Base-by-base conservation (phyloP, 805 yeast genomes). In the Starmerella ratchasimensis region DNA sequence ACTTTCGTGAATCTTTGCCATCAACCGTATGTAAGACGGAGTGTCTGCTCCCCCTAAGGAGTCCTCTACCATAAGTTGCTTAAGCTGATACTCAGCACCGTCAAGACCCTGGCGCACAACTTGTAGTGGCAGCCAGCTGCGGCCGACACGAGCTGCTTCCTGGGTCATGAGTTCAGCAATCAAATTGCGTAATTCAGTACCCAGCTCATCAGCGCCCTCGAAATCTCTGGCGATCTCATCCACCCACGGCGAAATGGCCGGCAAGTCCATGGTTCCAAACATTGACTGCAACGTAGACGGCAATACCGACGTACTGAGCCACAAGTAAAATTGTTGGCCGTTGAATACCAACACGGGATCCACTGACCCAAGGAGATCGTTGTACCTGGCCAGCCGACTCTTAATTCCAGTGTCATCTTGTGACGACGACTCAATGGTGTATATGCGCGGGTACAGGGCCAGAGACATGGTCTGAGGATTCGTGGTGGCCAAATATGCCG, bases 341-440 rank as follows among this genome's bases (percentile, higher is more conserved):
- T 82, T 29, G 61, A 80, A 84, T 16, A 79, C 58, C 33, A 90
- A 54, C 56, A 80, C 83, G 7, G 80, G 84, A 6, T 94, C 93
- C 30, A 37, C 25, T 8, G 83, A 82, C 51, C 28, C 56, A 51
- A 31, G 60, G 38, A 48, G 26, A 14, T 36, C 47, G 10, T 33
- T 27, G 36, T 24, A 32, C 15, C 45, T 33, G 1, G 51, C 51
- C 3, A 24, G 23, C n/a, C 14, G n/a, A n/a, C 11, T 16, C 15
- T 9, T 14, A n/a, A 5, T 15, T 15, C 26, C 37, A 9, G 36
- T 22, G 28, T 15, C 23, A 13, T 13, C 15, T 7, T 15, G 14
- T 6, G 8, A 16, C 25, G 22, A 14, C 11, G 30, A n/a, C 8
- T 21, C 31, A 9, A 33, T 10, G 14, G 16, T 38, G 31, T 38